Percentiles rank a stretch among this genome's conserved stretches.
Evolutionary conservation across 1,284 basidiomycete species (phyloP).

Genomic region (Austroboletus olivaceoglutinosus): DNA sequence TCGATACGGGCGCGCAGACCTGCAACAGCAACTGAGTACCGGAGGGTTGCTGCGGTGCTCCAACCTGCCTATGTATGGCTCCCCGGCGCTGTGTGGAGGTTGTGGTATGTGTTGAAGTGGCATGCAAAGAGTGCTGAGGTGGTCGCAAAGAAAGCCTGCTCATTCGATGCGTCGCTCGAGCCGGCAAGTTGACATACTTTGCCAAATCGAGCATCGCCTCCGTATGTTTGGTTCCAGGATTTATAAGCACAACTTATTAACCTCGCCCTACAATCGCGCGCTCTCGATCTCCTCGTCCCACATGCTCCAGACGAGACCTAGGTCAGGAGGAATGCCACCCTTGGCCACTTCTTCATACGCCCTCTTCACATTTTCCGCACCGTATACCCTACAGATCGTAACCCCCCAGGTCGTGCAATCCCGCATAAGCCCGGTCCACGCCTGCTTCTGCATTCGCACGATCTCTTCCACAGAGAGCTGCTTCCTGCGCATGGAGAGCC

Average conservation of each 20-base stretch:
- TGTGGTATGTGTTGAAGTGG: conserved; percentile 52
- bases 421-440: conserved; percentile 55
- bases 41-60: background rate
- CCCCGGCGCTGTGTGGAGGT: conserved; percentile 79
- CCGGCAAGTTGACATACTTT: background rate
- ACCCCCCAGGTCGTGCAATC: conserved; percentile 55
- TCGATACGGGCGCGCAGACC: conserved; percentile 85
- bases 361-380: conserved; percentile 44
- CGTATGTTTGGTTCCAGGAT: conserved; percentile 1
- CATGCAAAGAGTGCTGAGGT: conserved; percentile 14
- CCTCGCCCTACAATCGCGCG: conserved; percentile 15
- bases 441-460: conserved; percentile 45
- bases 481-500: conserved; percentile 52
- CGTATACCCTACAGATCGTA: conserved; percentile 44
- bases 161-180: conserved; percentile 1
- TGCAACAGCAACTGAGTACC: conserved; percentile 27
- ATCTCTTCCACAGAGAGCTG: conserved; percentile 49
- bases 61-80: conserved; percentile 55
- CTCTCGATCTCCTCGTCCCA: conserved; percentile 42
- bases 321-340: conserved; percentile 49
- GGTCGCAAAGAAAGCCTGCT: background rate
- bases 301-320: conserved; percentile 59
- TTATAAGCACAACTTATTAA: background rate
- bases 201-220: conserved; percentile 18
- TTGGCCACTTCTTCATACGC: conserved; percentile 46